phyloP scores from a whole-genome alignment of 1,139 yeast species.

The Suhomyces wounanorum region DNA sequence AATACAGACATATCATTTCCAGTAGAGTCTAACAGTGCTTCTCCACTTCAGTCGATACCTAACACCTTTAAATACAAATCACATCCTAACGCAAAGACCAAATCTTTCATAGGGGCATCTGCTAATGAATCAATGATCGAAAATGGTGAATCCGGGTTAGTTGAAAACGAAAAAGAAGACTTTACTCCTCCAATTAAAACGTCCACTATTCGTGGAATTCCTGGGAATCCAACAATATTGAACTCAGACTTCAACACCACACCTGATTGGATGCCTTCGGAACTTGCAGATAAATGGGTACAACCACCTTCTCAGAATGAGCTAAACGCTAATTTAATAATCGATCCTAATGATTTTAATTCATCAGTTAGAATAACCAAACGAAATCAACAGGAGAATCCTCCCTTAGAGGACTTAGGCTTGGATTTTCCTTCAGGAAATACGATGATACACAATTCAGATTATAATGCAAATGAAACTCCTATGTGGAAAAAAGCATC shows the following conservation, averaged over 20 bases:
- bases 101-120: slow-evolving; percentile 27
- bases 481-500: slow-evolving; percentile 44
- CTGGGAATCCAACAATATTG: background rate
- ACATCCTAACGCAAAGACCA: slow-evolving; percentile 49
- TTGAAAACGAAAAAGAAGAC: slow-evolving; percentile 6
- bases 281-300: slow-evolving; percentile 41
- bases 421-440: slow-evolving; percentile 29
- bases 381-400: slow-evolving; percentile 1
- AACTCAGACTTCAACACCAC: slow-evolving; percentile 26
- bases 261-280: slow-evolving; percentile 51
- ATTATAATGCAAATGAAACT: slow-evolving; percentile 24
- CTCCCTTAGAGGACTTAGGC: slow-evolving; percentile 17
- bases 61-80: slow-evolving; percentile 50
- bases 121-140: slow-evolving; percentile 7
- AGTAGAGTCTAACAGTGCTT: slow-evolving; percentile 8
- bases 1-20: slow-evolving; percentile 15
- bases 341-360: slow-evolving; percentile 22
- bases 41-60: slow-evolving; percentile 40
- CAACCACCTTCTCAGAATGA: slow-evolving; percentile 12
- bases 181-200: slow-evolving; percentile 19
- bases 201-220: slow-evolving; percentile 19
- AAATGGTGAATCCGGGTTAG: background rate
- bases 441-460: slow-evolving; percentile 42
- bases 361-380: slow-evolving; percentile 37
- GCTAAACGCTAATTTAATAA: slow-evolving; percentile 3